These are phyloP conservation scores for Licmophora abbreviata DNA, from an alignment of 108 stramenopile genomes.

Conservation along the genomic window DNA sequence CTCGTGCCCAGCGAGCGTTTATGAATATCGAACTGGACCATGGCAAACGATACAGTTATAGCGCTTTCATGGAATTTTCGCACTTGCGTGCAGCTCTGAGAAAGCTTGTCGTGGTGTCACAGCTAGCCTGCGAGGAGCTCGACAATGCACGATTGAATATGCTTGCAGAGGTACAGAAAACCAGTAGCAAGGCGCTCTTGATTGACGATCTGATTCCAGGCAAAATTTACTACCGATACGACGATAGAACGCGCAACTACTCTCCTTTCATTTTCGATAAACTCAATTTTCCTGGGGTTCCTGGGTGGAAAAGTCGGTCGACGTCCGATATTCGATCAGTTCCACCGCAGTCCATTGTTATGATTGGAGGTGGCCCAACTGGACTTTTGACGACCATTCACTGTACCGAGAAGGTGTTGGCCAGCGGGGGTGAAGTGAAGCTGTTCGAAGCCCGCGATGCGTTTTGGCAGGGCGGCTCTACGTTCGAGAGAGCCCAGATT, in stretches of 20 bases:
- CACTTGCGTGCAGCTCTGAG: constrained; percentile 17
- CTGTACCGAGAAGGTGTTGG: constrained; percentile 21
- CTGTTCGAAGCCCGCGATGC: constrained; percentile 25
- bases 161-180: constrained; percentile 17
- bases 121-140: constrained; percentile 25
- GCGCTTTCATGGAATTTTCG: constrained; percentile 31
- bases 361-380: constrained; percentile 27
- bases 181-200: constrained; percentile 9
- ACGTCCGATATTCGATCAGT: constrained; percentile 13
- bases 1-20: constrained; percentile 25
- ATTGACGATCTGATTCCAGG: constrained; percentile 19
- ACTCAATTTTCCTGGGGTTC: constrained; percentile 11
- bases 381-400: constrained; percentile 28
- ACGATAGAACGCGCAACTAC: constrained; percentile 4
- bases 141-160: constrained; percentile 26
- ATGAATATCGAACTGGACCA: constrained; percentile 32
- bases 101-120: constrained; percentile 19
- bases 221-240: constrained; percentile 17
- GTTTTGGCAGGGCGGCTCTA: constrained; percentile 8
- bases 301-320: constrained; percentile 17
- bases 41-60: constrained; percentile 25
- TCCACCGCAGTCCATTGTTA: constrained; percentile 18
- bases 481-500: constrained; percentile 30
- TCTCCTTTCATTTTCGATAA: constrained; percentile 15
- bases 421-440: constrained; percentile 21